phyloP scores from a whole-genome alignment of 805 yeast genomes.

The Metschnikowia sp. region DNA sequence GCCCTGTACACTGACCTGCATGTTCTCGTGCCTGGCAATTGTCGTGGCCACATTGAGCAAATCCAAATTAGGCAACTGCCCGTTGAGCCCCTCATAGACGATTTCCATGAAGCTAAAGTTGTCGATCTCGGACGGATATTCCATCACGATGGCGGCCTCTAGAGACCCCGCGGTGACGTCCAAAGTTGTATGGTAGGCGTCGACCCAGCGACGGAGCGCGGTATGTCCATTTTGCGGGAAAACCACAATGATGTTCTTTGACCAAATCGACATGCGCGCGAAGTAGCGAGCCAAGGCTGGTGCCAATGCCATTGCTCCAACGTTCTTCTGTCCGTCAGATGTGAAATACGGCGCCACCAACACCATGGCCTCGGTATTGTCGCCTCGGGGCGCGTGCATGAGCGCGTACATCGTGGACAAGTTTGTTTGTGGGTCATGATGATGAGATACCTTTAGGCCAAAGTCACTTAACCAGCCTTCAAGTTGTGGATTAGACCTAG shows the following conservation, averaged over 20 bases:
- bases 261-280: conserved; percentile 87
- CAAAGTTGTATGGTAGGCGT: conserved; percentile 82
- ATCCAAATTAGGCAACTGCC: conserved; percentile 93
- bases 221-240: conserved; percentile 68
- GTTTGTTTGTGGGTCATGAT: conserved; percentile 27
- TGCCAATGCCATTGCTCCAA: conserved; percentile 76
- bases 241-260: conserved; percentile 86
- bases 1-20: conserved; percentile 65
- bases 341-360: conserved; percentile 85
- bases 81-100: conserved; percentile 84
- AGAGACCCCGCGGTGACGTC: conserved; percentile 91
- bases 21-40: conserved; percentile 71
- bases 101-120: conserved; percentile 72
- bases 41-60: conserved; percentile 77
- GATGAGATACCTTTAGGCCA: conserved; percentile 61
- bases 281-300: conserved; percentile 77
- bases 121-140: conserved; percentile 66
- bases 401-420: conserved; percentile 61
- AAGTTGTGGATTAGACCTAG: conserved; percentile 44
- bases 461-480: conserved; percentile 61
- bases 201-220: conserved; percentile 84
- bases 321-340: conserved; percentile 59
- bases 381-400: conserved; percentile 91
- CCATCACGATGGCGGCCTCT: conserved; percentile 85
- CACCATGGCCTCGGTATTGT: conserved; percentile 93